Conservation (phyloP, 2,329 filamentous ascomycete species). For the Gaeumannomyces tritici region DNA sequence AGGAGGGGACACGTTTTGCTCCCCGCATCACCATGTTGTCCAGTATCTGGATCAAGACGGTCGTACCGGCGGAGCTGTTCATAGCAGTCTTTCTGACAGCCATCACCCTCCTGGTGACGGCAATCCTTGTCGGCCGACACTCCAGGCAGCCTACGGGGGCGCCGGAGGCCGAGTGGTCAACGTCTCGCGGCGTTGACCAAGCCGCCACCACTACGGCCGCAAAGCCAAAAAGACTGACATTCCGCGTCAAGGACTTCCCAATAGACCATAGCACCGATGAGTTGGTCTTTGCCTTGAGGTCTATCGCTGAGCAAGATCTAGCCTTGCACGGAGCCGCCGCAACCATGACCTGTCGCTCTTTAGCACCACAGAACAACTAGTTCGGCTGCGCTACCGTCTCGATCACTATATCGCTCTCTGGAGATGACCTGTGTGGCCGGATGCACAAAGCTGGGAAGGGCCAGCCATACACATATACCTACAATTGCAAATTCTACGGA, state of each 20-base stretch:
- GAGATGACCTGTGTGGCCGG: neutral
- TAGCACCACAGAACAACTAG: neutral
- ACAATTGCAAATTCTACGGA: conserved; percentile 11
- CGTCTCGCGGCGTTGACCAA: too few species aligned
- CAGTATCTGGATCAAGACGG: neutral
- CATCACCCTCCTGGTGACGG: too few species aligned
- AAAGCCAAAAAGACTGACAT: neutral
- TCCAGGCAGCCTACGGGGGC: too few species aligned
- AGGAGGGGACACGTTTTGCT: too few species aligned
- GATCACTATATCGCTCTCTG: neutral
- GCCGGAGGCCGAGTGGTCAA: too few species aligned
- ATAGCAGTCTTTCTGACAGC: too few species aligned
- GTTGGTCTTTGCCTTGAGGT: neutral
- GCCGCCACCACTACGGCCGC: too few species aligned
- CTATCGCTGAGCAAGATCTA: neutral
- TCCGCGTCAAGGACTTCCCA: neutral
- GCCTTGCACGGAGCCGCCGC: neutral
- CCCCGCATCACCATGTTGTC: neutral
- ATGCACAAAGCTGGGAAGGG: neutral
- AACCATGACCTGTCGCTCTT: neutral
- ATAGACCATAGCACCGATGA: neutral
- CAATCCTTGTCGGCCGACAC: too few species aligned
- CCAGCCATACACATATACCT: neutral
- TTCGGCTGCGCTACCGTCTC: neutral
- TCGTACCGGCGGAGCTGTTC: neutral